Evolutionary conservation across 2,329 filamentous ascomycete genomes (phyloP), one percentile per base, ranked within the genome.

Genomic region (Camptophora hylomeconis): DNA sequence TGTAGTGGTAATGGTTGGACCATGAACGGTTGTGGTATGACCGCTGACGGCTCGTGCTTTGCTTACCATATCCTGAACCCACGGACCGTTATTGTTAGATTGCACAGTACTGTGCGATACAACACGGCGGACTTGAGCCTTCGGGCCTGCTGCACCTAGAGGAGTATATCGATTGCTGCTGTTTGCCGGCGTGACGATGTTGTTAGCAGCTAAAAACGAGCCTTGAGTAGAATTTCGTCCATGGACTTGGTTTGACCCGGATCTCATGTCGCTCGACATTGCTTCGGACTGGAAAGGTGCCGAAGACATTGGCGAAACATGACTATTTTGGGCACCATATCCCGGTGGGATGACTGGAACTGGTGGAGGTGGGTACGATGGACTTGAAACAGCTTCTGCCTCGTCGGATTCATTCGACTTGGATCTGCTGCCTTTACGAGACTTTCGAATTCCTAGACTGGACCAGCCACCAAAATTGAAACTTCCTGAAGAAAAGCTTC

Each of bases 51-150:
- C 47, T 22, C 58, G 47, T 5, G 58, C 57, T 42, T 60, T 56
- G 19, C 56, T 54, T 15, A 61, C 48, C 12, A 62, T 54, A 30
- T 56, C 54, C 40, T 60, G 55, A 7, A 62, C 58, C 59, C 59
- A 63, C 2, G 57, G 57, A 38, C 62, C 58, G 35, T 57, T 57
- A 26, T 60, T 54, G 3, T 45, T 16, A 49, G 50, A 32, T 50
- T 47, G 12, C 46, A 51, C 19, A 48, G 50, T 13, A 51, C 55
- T 25, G 12, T 41, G 57, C 49, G 36, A 56, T 52, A 32, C 58
- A 52, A 9, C 45, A 20, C 54, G 51, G 30, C 56, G 49, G 12
- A 48, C 49, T 17, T 55, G 51, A 11, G 54, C 54, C 17, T 51
- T 59, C 2, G 58, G 59, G 1, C 59, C 59, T 8, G 59, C 58